Percentiles rank a stretch among this genome's conserved stretches.
These are phyloP conservation scores for Candida arabinofermentans DNA, from an alignment of 805 yeast genomes.

Conservation along the genomic window DNA sequence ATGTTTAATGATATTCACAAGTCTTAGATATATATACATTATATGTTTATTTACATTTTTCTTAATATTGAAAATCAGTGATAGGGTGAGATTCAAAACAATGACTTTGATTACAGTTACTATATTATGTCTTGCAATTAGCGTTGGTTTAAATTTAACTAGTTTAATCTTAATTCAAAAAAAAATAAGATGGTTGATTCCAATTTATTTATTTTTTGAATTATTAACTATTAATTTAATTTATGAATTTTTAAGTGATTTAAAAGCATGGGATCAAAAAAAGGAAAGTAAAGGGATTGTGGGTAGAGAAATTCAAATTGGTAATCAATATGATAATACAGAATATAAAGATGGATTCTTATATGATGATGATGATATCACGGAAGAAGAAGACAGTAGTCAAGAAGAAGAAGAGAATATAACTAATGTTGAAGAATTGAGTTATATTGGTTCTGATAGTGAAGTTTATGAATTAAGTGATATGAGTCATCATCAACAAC, in stretches of 20 bases:
- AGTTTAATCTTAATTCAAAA: slow-evolving; percentile 26
- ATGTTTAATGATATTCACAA: slow-evolving; percentile 27
- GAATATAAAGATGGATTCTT: not conserved
- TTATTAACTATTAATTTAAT: slow-evolving; percentile 48
- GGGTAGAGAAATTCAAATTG: slow-evolving; percentile 47
- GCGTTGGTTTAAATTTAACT: slow-evolving; percentile 29
- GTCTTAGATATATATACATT: slow-evolving; percentile 30
- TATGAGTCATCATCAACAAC: no score
- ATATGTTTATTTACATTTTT: slow-evolving; percentile 33
- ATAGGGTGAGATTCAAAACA: slow-evolving; percentile 41
- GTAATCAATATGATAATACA: not conserved
- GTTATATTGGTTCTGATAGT: no score
- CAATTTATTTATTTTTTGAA: slow-evolving; percentile 42
- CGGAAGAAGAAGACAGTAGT: not conserved
- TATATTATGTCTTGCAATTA: slow-evolving; percentile 33
- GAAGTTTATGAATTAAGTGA: no score
- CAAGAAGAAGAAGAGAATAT: not conserved
- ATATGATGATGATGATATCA: not conserved
- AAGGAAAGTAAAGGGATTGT: slow-evolving; percentile 54
- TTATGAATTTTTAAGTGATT: slow-evolving; percentile 66
- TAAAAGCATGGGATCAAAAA: slow-evolving; percentile 45
- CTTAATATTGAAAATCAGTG: slow-evolving; percentile 38
- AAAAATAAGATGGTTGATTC: slow-evolving; percentile 48
- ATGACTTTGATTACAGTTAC: slow-evolving; percentile 46
- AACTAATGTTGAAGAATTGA: no score